phyloP scores from a whole-genome alignment of 495 filamentous ascomycete genomes.

The Lasiosphaeria miniovina region DNA sequence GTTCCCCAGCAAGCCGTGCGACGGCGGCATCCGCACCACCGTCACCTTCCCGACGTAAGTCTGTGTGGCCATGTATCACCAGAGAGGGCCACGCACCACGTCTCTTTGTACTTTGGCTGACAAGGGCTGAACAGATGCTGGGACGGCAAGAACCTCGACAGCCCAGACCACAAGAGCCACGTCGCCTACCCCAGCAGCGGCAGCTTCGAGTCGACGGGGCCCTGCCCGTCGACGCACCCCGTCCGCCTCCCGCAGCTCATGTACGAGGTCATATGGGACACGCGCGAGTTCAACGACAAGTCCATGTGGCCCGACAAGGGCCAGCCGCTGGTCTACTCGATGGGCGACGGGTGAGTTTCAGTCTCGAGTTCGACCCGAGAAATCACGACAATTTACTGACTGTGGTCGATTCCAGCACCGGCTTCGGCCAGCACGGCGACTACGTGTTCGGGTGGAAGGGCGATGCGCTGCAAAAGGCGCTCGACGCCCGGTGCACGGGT shows the following conservation, averaged over 20 bases:
- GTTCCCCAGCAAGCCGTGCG: slow-evolving; percentile 41
- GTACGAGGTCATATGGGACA: slow-evolving; percentile 50
- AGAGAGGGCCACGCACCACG: too few species aligned
- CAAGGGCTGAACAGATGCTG: slow-evolving; percentile 30
- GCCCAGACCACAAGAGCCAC: slow-evolving; percentile 50
- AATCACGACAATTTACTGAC: neutral
- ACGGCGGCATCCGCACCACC: slow-evolving; percentile 47
- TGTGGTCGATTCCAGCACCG: slow-evolving; percentile 20
- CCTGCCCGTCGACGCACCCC: slow-evolving; percentile 46
- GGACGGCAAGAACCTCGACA: slow-evolving; percentile 56
- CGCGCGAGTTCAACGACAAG: slow-evolving; percentile 43
- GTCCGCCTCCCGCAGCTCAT: slow-evolving; percentile 46
- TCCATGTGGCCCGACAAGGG: slow-evolving; percentile 43
- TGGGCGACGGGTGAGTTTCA: slow-evolving; percentile 41
- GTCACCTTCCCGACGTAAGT: slow-evolving; percentile 48
- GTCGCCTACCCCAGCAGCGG: slow-evolving; percentile 41
- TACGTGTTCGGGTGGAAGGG: slow-evolving; percentile 53
- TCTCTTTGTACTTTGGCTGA: too few species aligned
- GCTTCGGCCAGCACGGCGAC: slow-evolving; percentile 47
- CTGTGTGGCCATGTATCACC: too few species aligned
- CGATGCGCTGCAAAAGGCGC: slow-evolving; percentile 44
- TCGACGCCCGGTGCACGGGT: slow-evolving; percentile 47
- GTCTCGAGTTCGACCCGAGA: slow-evolving; percentile 53
- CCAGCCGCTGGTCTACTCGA: slow-evolving; percentile 45
- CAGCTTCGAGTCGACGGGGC: slow-evolving; percentile 36